Percentiles rank a stretch among this genome's conserved stretches.
These are phyloP conservation scores for Tuber aestivum DNA, from an alignment of 495 filamentous ascomycete genomes.

Conservation along the genomic window DNA sequence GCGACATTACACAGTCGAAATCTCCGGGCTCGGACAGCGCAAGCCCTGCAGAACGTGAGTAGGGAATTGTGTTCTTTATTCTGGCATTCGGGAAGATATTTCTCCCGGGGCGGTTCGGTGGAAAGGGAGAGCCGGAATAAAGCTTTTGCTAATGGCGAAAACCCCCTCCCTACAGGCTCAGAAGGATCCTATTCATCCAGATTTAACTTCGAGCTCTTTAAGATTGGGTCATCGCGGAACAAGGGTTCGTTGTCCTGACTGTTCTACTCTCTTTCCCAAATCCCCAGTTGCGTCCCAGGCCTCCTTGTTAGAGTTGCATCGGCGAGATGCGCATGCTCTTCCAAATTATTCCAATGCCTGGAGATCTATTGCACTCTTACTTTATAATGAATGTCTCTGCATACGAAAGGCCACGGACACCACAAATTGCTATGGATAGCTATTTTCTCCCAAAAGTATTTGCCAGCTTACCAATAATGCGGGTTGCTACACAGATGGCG, in stretches of 20 bases:
- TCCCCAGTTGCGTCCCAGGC: conserved; percentile 7
- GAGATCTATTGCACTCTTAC: neutral
- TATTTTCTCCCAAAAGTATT: conserved; percentile 8
- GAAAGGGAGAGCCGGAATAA: conserved; percentile 3
- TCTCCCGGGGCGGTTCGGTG: conserved; percentile 10
- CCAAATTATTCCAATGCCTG: neutral
- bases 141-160: neutral
- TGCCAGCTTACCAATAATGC: conserved; percentile 17
- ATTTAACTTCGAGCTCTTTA: conserved; percentile 32
- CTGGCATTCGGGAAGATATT: conserved; percentile 14
- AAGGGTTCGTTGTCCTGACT: conserved; percentile 29
- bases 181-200: conserved; percentile 28
- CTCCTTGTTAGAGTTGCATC: neutral
- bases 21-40: conserved; percentile 20
- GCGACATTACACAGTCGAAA: neutral
- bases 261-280: conserved; percentile 12
- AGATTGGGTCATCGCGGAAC: conserved; percentile 33
- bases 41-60: conserved; percentile 28
- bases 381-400: neutral
- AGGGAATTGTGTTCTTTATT: conserved; percentile 9
- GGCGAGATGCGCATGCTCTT: neutral
- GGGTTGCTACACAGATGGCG: conserved; percentile 57
- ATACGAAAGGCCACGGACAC: neutral
- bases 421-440: conserved; percentile 6
- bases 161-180: conserved; percentile 6